Base-by-base conservation (phyloP, 805 yeast genomes). In the Schizosaccharomyces lindneri region DNA sequence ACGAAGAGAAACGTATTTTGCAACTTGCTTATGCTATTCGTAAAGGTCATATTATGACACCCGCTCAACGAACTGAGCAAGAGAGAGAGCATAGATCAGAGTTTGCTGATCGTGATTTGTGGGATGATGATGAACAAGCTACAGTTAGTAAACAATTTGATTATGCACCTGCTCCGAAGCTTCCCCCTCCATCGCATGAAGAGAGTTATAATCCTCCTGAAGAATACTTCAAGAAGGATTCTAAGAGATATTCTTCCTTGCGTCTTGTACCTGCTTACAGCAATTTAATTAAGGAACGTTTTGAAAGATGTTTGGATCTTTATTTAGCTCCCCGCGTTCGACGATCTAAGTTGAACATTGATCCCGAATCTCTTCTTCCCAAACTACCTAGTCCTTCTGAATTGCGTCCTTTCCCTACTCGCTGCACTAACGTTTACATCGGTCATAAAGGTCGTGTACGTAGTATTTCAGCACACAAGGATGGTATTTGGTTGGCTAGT, bases 151-250 rank as follows among this genome's bases (percentile, higher is more conserved):
- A 80, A 78, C 61, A 89, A 72, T 76, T 87, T 59, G 88, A 88
- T 95, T 87, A 81, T 65, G 75, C 90, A 67, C 81, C 95, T 70
- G 98, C 98, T 17, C 98, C 99, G 48, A 90, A 93, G 72, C 67
- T 87, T 67, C 82, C 95, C 17, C 97, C 97, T 43, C 99, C 99
- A 63, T 87, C 97, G 0, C 81, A 93, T 70, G 98, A 90, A 66
- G 96, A 90, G 74, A 82, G 93, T 68, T 93, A 93, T 72, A 93
- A 93, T 70, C 99, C 99, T 46, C 99, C 99, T 4, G 95, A 79
- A 69, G 99, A 93, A 75, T 93, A 93, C 68, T 74, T 93, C 66
- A 74, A 87, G 64, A 81, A 81, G 15, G 85, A 81, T 59, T 90
- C 97, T 24, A 83, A 84, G 71, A 88, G 87, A 71, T 88, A 76